A percentile compares a stretch with the other conserved stretches of the same genome.
phyloP scores from a whole-genome alignment of 129 eudicot genomes.

The Rutidosis leptorrhynchoides region DNA sequence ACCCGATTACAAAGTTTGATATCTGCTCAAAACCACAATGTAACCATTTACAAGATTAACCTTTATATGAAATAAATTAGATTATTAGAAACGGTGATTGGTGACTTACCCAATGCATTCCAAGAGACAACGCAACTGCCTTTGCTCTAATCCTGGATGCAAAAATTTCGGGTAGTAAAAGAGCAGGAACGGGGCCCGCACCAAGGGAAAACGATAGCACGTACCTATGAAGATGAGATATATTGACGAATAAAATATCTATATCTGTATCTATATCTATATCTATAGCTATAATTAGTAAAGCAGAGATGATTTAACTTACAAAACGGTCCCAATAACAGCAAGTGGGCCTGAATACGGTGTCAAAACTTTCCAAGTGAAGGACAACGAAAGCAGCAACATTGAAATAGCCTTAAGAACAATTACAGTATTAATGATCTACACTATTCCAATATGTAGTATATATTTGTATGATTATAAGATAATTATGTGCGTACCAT shows the following conservation, averaged over 20 bases:
- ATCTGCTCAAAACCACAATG: conserved; percentile 45
- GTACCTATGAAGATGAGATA: conserved; percentile 38
- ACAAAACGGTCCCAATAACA: conserved; percentile 86
- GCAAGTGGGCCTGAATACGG: conserved; percentile 93
- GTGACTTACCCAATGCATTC: conserved; percentile 89
- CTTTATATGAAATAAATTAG: neutral
- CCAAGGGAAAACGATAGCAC: conserved; percentile 94
- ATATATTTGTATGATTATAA: neutral
- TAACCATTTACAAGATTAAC: conserved; percentile 13
- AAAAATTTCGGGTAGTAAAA: conserved; percentile 86
- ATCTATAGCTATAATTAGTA: neutral
- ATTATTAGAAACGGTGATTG: neutral
- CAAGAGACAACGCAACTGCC: conserved; percentile 87
- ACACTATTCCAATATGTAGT: neutral
- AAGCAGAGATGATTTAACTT: conserved; percentile 27
- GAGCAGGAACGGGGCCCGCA: conserved; percentile 98
- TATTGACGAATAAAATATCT: neutral
- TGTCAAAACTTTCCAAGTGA: conserved; percentile 76
- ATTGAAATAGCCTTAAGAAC: conserved; percentile 73
- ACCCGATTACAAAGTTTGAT: conserved; percentile 84
- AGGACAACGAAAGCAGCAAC: conserved; percentile 81
- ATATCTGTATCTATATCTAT: too few species aligned
- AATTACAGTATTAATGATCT: neutral
- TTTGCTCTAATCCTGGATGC: conserved; percentile 97
- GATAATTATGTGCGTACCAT: conserved; percentile 52